Base-by-base conservation (phyloP, 1,139 yeast genomes). In the Ogataea hybrid region DNA sequence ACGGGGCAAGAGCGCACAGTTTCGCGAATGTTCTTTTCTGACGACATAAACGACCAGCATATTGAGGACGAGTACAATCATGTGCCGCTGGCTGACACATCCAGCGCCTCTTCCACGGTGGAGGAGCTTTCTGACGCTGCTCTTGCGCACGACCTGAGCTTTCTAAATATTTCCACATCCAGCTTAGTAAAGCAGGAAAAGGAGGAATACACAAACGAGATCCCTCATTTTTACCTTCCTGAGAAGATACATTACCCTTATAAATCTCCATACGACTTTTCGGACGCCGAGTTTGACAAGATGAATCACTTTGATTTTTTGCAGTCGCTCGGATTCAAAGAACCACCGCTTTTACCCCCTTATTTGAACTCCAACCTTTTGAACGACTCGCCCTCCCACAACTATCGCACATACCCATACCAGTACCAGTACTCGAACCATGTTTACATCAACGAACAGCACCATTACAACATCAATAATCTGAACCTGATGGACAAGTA, bases 271-370 rank as follows among this genome's bases (percentile, higher is more conserved):
- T 49, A 59, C 28, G 62, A 58, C 41, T 58, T 52, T 27, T 39
- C 58, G 2, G 63, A 59, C 42, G 53, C 53, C 25, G 62, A 59
- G 27, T 59, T 59, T 37, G 61, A 55, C 15, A 41, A 41, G 9
- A 41, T 60, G 47, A 56, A 60, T 42, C 64, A 61, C 39, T 60
- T 59, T 39, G 62, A 60, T 16, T 60, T 59, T 37, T 43, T 62
- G 6, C 49, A 51, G 21, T 49, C 52, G 5, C 42, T 62, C 14
- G 44, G 53, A 20, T 63, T 77, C 27, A 72, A 76, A 5, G 79
- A 74, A 49, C 84, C 84, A 0, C 83, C 83, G 1, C 73, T 74
- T 50, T 61, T 78, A 30, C 84, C 84, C 1, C 81, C 81, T 1
- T 80, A 78, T 53, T 64, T 78, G 45, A 77, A 76, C 54, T 77